Base-by-base conservation (phyloP, 768 basidiomycete genomes). In the Dacryopinax primogenitus region DNA sequence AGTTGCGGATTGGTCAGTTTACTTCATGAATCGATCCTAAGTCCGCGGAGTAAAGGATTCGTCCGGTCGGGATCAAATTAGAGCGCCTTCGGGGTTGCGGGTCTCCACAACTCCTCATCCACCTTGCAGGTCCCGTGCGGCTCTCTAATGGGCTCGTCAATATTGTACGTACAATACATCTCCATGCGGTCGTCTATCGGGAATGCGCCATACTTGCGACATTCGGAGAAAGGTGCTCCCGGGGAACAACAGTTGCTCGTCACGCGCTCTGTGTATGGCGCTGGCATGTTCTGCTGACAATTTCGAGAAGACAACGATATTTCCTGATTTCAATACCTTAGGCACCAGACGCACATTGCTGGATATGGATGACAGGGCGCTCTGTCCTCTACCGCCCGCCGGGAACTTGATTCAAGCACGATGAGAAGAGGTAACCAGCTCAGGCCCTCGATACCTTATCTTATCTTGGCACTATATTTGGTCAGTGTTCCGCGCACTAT, bases 21-120 rank as follows among this genome's bases (percentile, higher is more conserved):
- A 58, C 26, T 58, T 30, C 26, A 2, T 15, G 51, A 6, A 26
- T 11, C 45, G n/a, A 28, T 23, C 26, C 3, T 4, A 58, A 58
- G 51, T 58, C 51, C 51, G 51, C 51, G 51, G 51, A 58, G 26
- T 28, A 58, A 44, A 6, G 51, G 51, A 58, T 58, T 30, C 51
- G 51, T n/a, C 51, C 23, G 23, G 9, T 21, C 51, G 51, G 51
- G 18, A 32, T 9, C 51, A 28, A 58, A 58, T 58, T 30, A n/a
- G 13, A 58, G 6, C 51, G 13, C 13, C 26, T 4, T 58, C 51
- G 51, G 51, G 26, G 51, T 28, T 28, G 51, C 51, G 51, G 26
- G 26, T n/a, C n/a, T n/a, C n/a, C n/a, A n/a, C n/a, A n/a, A n/a
- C 51, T 30, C 51, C 32, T 3, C 18, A 6, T 18, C 18, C 51